A percentile compares a stretch with the other conserved stretches of the same genome.
These are phyloP conservation scores for Erodium chrysanthum DNA, from an alignment of 441 rosid genomes.

Conservation along the genomic window DNA sequence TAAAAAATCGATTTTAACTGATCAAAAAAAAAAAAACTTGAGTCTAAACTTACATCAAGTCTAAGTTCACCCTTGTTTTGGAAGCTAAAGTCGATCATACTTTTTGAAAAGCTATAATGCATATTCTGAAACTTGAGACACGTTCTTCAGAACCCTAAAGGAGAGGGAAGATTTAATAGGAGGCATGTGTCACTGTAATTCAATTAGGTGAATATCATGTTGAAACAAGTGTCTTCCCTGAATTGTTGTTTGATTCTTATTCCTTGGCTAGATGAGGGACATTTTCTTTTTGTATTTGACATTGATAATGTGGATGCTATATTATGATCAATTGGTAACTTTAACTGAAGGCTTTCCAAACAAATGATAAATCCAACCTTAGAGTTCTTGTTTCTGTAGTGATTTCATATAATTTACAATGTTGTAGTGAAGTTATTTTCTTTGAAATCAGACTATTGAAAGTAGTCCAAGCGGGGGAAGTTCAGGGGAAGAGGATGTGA, in stretches of 20 bases:
- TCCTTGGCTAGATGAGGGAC: background rate
- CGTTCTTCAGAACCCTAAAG: background rate
- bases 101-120: background rate
- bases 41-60: no score
- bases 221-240: background rate
- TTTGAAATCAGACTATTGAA: conserved; percentile 69
- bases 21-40: no score
- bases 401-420: background rate
- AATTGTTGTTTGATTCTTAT: background rate
- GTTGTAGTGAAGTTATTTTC: background rate
- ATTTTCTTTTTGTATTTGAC: background rate
- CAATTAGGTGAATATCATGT: background rate
- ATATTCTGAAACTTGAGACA: background rate
- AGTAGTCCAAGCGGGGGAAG: conserved; percentile 73
- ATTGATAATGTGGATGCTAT: background rate
- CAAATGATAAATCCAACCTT: background rate
- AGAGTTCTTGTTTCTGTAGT: background rate
- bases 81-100: background rate
- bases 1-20: no score
- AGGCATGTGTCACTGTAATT: background rate
- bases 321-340: background rate
- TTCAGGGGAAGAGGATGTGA: conserved; percentile 80
- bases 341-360: background rate
- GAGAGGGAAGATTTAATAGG: background rate
- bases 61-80: no score